A percentile compares a stretch with the other conserved stretches of the same genome.
Evolutionary conservation across 768 basidiomycete species (phyloP).

Genomic region (Mycena metata): DNA sequence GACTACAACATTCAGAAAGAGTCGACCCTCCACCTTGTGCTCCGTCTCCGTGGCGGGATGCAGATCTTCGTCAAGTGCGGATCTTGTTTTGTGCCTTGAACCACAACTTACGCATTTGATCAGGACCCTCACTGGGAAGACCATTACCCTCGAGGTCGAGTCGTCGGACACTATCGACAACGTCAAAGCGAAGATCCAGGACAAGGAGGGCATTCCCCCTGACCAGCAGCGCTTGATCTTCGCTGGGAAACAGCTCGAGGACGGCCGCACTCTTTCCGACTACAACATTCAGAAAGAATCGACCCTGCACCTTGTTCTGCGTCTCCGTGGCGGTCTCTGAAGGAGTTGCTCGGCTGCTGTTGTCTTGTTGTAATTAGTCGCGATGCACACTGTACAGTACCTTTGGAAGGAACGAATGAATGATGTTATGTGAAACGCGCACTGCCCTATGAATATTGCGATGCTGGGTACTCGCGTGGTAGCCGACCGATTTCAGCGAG

Average conservation of each 20-base stretch:
- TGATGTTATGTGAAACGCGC: slow-evolving; percentile 31
- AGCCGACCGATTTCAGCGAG: neutral
- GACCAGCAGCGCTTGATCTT: slow-evolving; percentile 63
- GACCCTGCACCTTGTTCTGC: slow-evolving; percentile 68
- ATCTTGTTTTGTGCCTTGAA: too few species aligned
- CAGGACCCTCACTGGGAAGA: slow-evolving; percentile 36
- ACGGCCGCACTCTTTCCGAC: slow-evolving; percentile 71
- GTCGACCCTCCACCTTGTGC: slow-evolving; percentile 34
- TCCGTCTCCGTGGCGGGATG: slow-evolving; percentile 39
- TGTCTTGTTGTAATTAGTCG: slow-evolving; percentile 19
- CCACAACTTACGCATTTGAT: too few species aligned
- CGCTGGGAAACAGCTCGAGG: slow-evolving; percentile 72
- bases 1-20: slow-evolving; percentile 40
- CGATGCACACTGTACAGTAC: neutral
- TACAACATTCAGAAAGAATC: slow-evolving; percentile 80
- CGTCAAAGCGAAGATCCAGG: slow-evolving; percentile 40
- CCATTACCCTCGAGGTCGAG: slow-evolving; percentile 40
- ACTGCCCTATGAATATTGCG: slow-evolving; percentile 10
- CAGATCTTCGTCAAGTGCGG: slow-evolving; percentile 36
- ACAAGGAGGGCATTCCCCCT: slow-evolving; percentile 39
- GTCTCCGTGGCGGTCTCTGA: slow-evolving; percentile 57
- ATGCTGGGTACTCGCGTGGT: neutral
- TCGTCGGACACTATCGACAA: slow-evolving; percentile 39
- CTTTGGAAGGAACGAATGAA: slow-evolving; percentile 21
- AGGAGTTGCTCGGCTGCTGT: neutral